Percentiles rank a stretch among this genome's conserved stretches.
Conservation (phyloP, 2,329 filamentous ascomycete species). For the Aureobasidium musti region DNA sequence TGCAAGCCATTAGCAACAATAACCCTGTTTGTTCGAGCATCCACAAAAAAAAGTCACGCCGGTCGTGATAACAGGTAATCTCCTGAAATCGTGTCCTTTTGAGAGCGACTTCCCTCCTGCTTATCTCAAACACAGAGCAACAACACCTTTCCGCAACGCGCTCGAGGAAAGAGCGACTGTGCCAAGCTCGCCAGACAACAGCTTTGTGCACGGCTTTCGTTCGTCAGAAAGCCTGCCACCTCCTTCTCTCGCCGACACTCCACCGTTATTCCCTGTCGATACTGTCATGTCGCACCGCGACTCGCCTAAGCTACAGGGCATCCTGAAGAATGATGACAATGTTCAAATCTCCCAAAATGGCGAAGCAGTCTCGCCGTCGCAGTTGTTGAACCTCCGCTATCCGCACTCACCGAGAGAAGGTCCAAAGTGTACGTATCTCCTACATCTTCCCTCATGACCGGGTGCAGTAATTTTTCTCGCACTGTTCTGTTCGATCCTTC, state of each 20-base stretch:
- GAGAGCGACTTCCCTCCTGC: background rate
- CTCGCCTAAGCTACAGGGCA: slow-evolving; percentile 28
- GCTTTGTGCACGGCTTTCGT: slow-evolving; percentile 16
- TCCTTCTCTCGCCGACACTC: background rate
- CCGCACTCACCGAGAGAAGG: slow-evolving; percentile 10
- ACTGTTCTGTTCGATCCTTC: background rate
- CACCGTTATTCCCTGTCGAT: background rate
- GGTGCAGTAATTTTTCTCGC: background rate
- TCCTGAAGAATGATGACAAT: slow-evolving; percentile 26
- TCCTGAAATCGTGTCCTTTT: slow-evolving; percentile 19
- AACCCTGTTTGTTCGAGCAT: slow-evolving; percentile 17
- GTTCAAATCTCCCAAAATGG: background rate
- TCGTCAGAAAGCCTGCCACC: slow-evolving; percentile 2
- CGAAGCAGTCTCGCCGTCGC: slow-evolving; percentile 22
- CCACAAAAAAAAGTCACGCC: slow-evolving; percentile 19
- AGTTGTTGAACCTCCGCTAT: background rate
- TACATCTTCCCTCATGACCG: background rate
- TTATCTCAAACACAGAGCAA: background rate
- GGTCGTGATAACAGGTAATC: slow-evolving; percentile 17
- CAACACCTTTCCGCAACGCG: slow-evolving; percentile 1
- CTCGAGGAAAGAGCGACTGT: background rate
- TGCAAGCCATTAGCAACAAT: slow-evolving; percentile 14
- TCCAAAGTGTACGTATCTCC: slow-evolving; percentile 25
- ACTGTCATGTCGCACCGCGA: slow-evolving; percentile 24
- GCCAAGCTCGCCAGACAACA: slow-evolving; percentile 10